Evolutionary conservation across 23 red algal species (phyloP).

Genomic region (Gracilaria caudata): DNA sequence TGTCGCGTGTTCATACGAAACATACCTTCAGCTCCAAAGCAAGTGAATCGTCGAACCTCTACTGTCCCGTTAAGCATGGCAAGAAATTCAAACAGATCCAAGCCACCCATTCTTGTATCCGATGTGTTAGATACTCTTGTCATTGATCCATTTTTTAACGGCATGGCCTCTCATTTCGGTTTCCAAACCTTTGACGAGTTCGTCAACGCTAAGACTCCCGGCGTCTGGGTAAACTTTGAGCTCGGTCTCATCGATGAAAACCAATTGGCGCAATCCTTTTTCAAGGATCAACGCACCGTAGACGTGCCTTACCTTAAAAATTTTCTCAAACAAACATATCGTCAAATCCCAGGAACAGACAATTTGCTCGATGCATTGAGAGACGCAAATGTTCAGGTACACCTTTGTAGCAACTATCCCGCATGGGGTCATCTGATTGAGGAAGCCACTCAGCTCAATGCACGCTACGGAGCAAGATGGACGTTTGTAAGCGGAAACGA

Average conservation of each 20-base stretch:
- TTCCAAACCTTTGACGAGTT: conserved; percentile 78
- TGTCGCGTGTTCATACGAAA: not conserved
- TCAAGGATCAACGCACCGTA: conserved; percentile 55
- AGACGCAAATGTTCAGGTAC: conserved; percentile 52
- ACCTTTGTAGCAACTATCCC: conserved; percentile 95
- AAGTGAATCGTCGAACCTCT: not conserved
- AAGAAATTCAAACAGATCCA: not conserved
- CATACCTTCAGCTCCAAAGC: not conserved
- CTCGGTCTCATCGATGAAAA: conserved; percentile 63
- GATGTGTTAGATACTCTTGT: conserved; percentile 98
- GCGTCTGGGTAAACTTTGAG: conserved; percentile 89
- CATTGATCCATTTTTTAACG: conserved; percentile 87
- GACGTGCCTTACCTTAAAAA: conserved; percentile 59
- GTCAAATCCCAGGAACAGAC: conserved; percentile 73
- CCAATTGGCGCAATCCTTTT: conserved; percentile 66
- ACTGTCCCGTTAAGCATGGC: not conserved
- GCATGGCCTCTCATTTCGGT: conserved; percentile 90
- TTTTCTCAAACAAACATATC: conserved; percentile 78
- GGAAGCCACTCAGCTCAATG: conserved; percentile 62
- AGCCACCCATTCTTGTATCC: conserved; percentile 68
- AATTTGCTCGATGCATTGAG: conserved; percentile 64
- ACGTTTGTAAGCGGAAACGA: conserved; percentile 85
- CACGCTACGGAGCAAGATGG: conserved; percentile 76
- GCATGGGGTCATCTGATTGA: conserved; percentile 77
- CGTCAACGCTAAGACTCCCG: conserved; percentile 77